These are phyloP conservation scores for Penicillium sp. DNA, from an alignment of 2,329 filamentous ascomycete species.

Conservation along the genomic window DNA sequence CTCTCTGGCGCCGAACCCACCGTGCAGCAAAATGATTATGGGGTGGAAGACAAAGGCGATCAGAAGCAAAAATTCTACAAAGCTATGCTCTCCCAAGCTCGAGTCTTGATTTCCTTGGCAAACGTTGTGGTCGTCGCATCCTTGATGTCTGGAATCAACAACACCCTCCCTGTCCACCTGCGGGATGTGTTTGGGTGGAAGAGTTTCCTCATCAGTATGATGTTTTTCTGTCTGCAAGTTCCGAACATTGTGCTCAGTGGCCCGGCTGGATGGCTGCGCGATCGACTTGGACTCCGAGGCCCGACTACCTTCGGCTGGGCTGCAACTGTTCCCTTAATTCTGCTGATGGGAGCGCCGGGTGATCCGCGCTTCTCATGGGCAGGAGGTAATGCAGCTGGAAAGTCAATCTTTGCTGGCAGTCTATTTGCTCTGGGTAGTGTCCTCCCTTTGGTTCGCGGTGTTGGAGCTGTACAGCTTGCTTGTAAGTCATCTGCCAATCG, in stretches of 20 bases:
- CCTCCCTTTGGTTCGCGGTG: slow-evolving; percentile 25
- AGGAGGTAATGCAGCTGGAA: slow-evolving; percentile 17
- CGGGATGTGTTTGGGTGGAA: slow-evolving; percentile 57
- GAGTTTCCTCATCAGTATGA: slow-evolving; percentile 56
- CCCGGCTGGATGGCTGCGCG: slow-evolving; percentile 53
- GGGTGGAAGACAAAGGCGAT: not conserved
- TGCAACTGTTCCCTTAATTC: slow-evolving; percentile 19
- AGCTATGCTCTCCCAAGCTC: slow-evolving; percentile 45
- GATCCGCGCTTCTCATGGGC: slow-evolving; percentile 27
- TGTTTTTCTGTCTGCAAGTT: slow-evolving; percentile 60
- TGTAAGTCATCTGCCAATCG: slow-evolving; percentile 17
- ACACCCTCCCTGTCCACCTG: slow-evolving; percentile 58
- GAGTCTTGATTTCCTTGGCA: slow-evolving; percentile 45
- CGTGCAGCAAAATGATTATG: not conserved
- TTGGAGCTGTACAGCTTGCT: slow-evolving; percentile 29
- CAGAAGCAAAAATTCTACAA: slow-evolving; percentile 31
- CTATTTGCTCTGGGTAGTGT: slow-evolving; percentile 22
- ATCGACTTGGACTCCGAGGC: slow-evolving; percentile 22
- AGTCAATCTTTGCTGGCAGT: slow-evolving; percentile 22
- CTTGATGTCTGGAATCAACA: slow-evolving; percentile 57
- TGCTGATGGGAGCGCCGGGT: slow-evolving; percentile 30
- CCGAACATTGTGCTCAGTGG: slow-evolving; percentile 61
- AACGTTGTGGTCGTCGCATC: slow-evolving; percentile 50
- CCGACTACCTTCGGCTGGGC: slow-evolving; percentile 25
- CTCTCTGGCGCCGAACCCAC: not conserved